Evolutionary conservation across 2,329 filamentous ascomycete genomes (phyloP).

Genomic region (Pseudopithomyces maydicus): DNA sequence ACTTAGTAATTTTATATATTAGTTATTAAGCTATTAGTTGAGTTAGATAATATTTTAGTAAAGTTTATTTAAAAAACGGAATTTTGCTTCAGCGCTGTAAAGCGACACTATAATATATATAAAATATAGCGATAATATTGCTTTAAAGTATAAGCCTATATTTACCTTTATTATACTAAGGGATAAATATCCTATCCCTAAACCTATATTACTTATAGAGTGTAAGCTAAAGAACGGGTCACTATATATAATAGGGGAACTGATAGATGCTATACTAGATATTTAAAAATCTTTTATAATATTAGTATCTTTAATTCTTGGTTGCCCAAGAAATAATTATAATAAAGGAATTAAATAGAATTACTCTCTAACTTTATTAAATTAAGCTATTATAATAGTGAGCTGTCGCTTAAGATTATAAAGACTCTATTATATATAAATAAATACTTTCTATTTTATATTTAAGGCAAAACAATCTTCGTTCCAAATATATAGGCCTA

Average conservation of each 20-base stretch:
- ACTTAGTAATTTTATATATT: no score
- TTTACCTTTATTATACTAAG: no score
- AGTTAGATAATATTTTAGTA: no score
- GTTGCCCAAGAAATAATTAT: conserved; percentile 26
- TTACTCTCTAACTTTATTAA: conserved; percentile 43
- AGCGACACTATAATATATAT: no score
- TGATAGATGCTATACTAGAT: conserved; percentile 6
- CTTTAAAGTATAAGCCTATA: no score
- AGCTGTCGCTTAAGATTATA: conserved; percentile 48
- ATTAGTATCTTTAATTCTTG: conserved; percentile 15
- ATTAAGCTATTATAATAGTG: conserved; percentile 46
- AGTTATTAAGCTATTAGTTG: no score
- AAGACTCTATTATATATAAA: conserved; percentile 49
- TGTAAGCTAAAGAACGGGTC: no score
- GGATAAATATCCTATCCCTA: no score
- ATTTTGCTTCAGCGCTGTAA: no score
- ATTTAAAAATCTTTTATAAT: conserved; percentile 12
- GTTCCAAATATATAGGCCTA: conserved; percentile 48
- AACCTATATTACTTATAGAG: no score
- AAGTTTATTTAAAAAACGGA: no score
- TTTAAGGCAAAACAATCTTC: conserved; percentile 34
- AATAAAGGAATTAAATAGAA: conserved; percentile 44
- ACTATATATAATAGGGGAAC: background rate
- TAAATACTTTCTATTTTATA: conserved; percentile 40
- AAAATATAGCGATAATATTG: no score